Evolutionary conservation across 164 flowering plant species (phyloP), one percentile per base, ranked within the genome.

Genomic region (Chimonanthus salicifolius): DNA sequence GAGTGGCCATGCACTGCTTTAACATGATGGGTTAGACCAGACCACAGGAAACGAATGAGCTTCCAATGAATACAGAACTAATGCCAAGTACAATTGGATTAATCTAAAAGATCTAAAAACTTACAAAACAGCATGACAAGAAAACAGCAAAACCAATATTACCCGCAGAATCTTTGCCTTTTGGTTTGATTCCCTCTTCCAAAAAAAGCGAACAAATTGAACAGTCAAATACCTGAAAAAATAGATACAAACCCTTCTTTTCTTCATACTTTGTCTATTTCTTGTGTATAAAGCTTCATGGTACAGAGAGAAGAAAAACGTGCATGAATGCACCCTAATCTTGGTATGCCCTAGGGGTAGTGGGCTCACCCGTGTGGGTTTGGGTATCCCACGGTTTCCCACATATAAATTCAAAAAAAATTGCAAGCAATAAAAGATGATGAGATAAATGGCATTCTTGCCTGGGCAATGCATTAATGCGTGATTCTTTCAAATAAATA

Each of bases 141-240:
- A 50, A 33, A 62, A 63, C 71, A 51, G 70, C 68, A 45, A 51
- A 75, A 51, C 2, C 18, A 58, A 63, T n/a, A 60, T 80, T 88
- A 96, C 99, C 92, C 98, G 88, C 77, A 96, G 82, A 78, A 93
- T 96, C 82, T 93, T 96, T 71, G 98, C 99, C 85, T 94, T 96
- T 80, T 94, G 98, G 78, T 90, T 94, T 67, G 97, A 87, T 76
- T 92, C 99, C 83, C 98, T 85, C 80, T 96, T 96, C 99, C 99
- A 96, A 85, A 96, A 94, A 83, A 96, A 96, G 0, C 99, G 92
- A 7, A 96, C 98, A 87, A 96, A 96, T 75, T 96, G 99, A 84
- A 96, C 80, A 15, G 98, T 93, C 86, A 96, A 80, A 84, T 96
- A 93, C 86, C 99, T 96, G 72, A 43, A 73, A 73, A 69, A 74